A percentile compares a stretch with the other conserved stretches of the same genome.
Evolutionary conservation across 2,329 filamentous ascomycete genomes (phyloP).

Genomic region (Didymellaceae sp.): DNA sequence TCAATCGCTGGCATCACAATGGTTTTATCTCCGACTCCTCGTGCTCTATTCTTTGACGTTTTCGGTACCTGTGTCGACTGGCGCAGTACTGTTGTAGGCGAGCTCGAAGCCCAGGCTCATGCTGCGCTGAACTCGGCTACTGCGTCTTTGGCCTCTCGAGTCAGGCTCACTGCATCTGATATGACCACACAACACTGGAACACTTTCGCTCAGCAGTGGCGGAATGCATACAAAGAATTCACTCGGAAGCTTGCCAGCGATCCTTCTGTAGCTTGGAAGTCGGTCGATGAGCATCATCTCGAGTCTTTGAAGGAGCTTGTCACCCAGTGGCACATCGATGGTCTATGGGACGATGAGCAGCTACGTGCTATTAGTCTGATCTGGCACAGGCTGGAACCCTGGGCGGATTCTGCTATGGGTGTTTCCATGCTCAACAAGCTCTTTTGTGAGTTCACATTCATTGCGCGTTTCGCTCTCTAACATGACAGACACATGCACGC

Average conservation of each 20-base stretch:
- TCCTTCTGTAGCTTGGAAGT: conserved; percentile 61
- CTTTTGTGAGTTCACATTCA: conserved; percentile 49
- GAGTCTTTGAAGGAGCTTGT: conserved; percentile 68
- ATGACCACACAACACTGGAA: conserved; percentile 67
- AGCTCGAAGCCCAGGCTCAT: conserved; percentile 61
- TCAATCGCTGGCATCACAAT: conserved; percentile 26
- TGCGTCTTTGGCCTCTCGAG: conserved; percentile 53
- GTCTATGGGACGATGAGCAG: conserved; percentile 61
- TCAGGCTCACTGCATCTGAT: conserved; percentile 57
- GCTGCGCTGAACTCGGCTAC: conserved; percentile 56
- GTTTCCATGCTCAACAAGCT: conserved; percentile 60
- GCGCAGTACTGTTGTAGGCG: conserved; percentile 69
- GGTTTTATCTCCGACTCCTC: conserved; percentile 45
- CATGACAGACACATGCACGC: conserved; percentile 61
- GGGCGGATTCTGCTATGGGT: conserved; percentile 68
- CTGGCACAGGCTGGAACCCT: conserved; percentile 77
- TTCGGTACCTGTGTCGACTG: conserved; percentile 84
- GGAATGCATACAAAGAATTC: conserved; percentile 68
- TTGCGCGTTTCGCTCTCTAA: neutral
- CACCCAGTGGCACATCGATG: conserved; percentile 60
- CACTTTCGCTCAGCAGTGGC: conserved; percentile 73
- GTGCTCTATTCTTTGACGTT: conserved; percentile 74
- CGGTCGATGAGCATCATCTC: conserved; percentile 75
- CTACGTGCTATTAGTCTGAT: conserved; percentile 58
- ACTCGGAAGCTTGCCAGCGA: conserved; percentile 60